Percentiles rank a stretch among this genome's conserved stretches.
phyloP scores from a whole-genome alignment of 1,284 basidiomycete genomes.

The Paramarasmius palmivorus region DNA sequence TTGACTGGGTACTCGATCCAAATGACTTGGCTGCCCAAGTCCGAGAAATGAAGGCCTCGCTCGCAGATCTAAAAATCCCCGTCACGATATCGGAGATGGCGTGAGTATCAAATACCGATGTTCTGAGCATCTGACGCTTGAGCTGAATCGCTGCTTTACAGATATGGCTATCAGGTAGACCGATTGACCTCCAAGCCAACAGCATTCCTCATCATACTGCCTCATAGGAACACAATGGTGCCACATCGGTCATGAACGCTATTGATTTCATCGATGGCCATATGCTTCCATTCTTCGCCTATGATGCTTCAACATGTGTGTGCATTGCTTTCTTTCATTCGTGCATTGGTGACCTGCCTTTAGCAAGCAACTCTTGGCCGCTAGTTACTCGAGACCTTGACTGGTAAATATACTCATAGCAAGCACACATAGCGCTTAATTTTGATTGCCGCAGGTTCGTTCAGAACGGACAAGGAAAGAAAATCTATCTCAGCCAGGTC shows the following conservation, averaged over 20 bases:
- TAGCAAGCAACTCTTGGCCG: conserved; percentile 61
- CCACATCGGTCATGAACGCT: conserved; percentile 58
- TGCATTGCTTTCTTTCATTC: not conserved
- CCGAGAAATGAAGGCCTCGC: conserved; percentile 43
- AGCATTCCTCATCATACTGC: not conserved
- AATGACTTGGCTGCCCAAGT: conserved; percentile 59
- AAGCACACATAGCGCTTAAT: not conserved
- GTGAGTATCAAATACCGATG: conserved; percentile 13
- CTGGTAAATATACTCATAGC: conserved; percentile 30
- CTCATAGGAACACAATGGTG: conserved; percentile 47
- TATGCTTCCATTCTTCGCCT: conserved; percentile 74
- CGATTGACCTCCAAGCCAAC: too few species aligned
- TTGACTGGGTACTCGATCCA: conserved; percentile 56
- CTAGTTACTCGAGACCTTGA: conserved; percentile 58
- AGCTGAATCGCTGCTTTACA: not conserved
- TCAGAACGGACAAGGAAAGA: conserved; percentile 59
- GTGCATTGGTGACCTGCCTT: conserved; percentile 2
- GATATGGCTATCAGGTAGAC: conserved; percentile 42
- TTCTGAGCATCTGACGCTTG: not conserved
- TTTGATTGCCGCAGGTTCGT: conserved; percentile 41
- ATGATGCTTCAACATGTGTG: conserved; percentile 58
- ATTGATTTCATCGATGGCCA: conserved; percentile 71
- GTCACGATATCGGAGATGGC: conserved; percentile 64
- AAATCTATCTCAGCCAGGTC: conserved; percentile 72
- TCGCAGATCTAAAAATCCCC: conserved; percentile 57